Percentiles rank a stretch among this genome's conserved stretches.
These are phyloP conservation scores for Leucosporidium yakuticum DNA, from an alignment of 768 basidiomycete species.

Conservation along the genomic window DNA sequence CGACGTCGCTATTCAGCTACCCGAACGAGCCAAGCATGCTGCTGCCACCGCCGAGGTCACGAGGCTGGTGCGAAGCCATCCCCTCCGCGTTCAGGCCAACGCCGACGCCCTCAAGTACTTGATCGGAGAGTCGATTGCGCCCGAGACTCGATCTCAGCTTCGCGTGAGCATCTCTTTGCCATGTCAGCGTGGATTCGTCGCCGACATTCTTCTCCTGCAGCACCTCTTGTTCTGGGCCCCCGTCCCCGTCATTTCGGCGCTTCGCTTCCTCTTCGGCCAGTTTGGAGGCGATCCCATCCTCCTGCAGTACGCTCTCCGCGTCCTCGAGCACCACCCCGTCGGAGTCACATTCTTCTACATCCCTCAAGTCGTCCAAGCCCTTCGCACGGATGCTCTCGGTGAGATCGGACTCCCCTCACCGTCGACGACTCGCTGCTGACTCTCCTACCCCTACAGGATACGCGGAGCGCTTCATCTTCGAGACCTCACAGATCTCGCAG, in stretches of 20 bases:
- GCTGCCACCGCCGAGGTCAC: constrained; percentile 65
- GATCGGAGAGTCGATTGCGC: constrained; percentile 64
- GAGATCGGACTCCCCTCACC: constrained; percentile 34
- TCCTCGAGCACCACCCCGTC: constrained; percentile 88
- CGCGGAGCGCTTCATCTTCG: constrained; percentile 88
- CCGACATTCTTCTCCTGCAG: constrained; percentile 47
- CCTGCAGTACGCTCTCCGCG: constrained; percentile 92
- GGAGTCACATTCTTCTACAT: constrained; percentile 97
- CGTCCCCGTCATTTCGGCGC: constrained; percentile 57
- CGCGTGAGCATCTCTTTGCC: constrained; percentile 52
- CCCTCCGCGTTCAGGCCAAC: constrained; percentile 61
- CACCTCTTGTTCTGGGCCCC: constrained; percentile 82
- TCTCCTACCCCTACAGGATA: constrained; percentile 56
- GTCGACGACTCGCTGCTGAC: not conserved
- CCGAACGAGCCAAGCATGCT: constrained; percentile 77
- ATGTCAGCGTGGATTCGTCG: not conserved
- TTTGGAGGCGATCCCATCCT: constrained; percentile 77
- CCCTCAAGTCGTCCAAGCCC: constrained; percentile 93
- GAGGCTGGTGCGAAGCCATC: constrained; percentile 65
- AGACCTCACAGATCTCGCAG: constrained; percentile 94
- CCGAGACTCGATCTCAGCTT: constrained; percentile 58
- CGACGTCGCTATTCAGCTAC: constrained; percentile 70
- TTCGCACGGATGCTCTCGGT: constrained; percentile 86
- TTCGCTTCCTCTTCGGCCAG: constrained; percentile 70
- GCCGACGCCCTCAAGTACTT: constrained; percentile 77